Base-by-base conservation (phyloP, 805 yeast genomes). In the Candida berthetii region DNA sequence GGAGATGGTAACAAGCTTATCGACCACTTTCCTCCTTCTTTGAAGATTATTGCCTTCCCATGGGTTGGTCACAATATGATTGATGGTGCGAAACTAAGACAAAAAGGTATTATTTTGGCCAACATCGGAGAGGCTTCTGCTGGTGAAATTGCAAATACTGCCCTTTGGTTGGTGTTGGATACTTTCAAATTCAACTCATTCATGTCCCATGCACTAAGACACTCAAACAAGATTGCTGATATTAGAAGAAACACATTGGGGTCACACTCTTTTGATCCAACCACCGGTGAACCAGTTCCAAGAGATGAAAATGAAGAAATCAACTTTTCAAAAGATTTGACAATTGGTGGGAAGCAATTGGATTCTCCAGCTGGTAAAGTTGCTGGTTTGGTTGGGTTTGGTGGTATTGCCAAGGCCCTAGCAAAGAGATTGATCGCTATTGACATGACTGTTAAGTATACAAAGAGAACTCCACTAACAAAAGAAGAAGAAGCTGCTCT, bases 131-230 rank as follows among this genome's bases (percentile, higher is more conserved):
- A 73, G 10, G 64, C 68, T 32, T 78, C 83, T 0, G 76, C 85
- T 1, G 76, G 69, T 33, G 82, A 84, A 14, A 95, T 85, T 22
- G 85, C 90, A 3, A 95, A 85, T 47, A 62, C 80, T 43, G 91
- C 82, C 3, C 61, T 83, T 36, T 72, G 65, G 52, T 68, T 80
- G 48, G 64, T 84, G 0, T 56, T 85, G 43, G 70, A 78, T 31
- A 71, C 78, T 18, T 82, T 81, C 64, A 69, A 93, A 48, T 70
- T 71, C 57, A 76, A 77, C 44, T 58, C 69, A 1, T 58, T 69
- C 36, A 74, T 76, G 55, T 76, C 74, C 43, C 53, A 56, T 2
- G 54, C 62, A 11, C 60, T 79, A 32, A 63, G 69, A 36, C 56
- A 55, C 6, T 45, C 53, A n/a, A 51, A 64, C 16, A 47, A 74